These are phyloP conservation scores for Pseudogymnoascus sp. DNA, from an alignment of 2,329 filamentous ascomycete species.

Conservation along the genomic window DNA sequence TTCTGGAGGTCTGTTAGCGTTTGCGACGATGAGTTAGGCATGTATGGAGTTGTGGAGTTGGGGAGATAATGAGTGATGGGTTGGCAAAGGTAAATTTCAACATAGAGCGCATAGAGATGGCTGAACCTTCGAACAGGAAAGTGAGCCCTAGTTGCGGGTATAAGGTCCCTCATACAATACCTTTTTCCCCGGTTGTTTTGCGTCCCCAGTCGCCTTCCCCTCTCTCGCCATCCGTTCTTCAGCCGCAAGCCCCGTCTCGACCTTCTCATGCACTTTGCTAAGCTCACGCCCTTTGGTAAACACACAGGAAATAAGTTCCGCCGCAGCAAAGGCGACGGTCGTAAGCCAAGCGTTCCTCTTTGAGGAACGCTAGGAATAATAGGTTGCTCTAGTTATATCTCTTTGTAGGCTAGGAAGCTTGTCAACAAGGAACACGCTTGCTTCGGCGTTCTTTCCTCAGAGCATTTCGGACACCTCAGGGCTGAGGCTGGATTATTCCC, in stretches of 20 bases:
- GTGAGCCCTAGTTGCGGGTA: too few species aligned
- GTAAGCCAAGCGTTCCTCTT: conserved; percentile 27
- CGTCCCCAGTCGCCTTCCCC: conserved; percentile 13
- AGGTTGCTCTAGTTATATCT: conserved; percentile 21
- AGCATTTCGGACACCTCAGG: conserved; percentile 19
- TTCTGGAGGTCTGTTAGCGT: too few species aligned
- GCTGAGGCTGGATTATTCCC: conserved; percentile 18
- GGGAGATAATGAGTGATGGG: too few species aligned
- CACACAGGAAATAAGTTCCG: conserved; percentile 34
- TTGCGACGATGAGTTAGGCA: too few species aligned
- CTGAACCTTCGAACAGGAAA: too few species aligned
- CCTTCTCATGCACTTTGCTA: conserved; percentile 44
- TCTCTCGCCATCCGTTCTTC: conserved; percentile 17
- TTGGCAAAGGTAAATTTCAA: background rate
- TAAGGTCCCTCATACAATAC: background rate
- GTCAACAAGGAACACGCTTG: conserved; percentile 23
- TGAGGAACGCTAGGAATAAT: conserved; percentile 21
- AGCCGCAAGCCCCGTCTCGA: conserved; percentile 37
- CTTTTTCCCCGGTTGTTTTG: conserved; percentile 13
- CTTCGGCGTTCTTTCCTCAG: conserved; percentile 24
- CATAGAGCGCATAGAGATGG: too few species aligned
- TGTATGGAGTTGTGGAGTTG: too few species aligned
- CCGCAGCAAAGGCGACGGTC: conserved; percentile 24
- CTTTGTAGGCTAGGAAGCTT: conserved; percentile 19
- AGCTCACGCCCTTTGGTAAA: conserved; percentile 40